Base-by-base conservation (phyloP, 768 basidiomycete genomes). In the Agaricus sinodeliciosus region DNA sequence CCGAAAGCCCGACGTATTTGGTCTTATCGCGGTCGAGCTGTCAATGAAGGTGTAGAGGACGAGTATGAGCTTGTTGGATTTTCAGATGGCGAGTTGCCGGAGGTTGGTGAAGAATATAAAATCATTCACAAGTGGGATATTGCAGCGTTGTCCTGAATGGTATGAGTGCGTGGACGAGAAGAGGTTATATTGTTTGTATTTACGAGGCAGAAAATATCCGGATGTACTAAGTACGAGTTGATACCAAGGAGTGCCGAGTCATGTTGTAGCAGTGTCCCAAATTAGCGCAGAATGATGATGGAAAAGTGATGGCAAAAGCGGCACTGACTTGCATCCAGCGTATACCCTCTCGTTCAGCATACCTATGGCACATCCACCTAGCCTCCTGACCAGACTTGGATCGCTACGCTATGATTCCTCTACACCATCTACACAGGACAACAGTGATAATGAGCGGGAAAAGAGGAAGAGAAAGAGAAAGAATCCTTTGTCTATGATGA, bases 21-120 rank as follows among this genome's bases (percentile, higher is more conserved):
- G 51, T 53, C 51, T 5, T 25, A 41, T 39, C 44, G 44, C 15
- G 51, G 44, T 5, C 43, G 26, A 13, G 44, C 37, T 25, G 36
- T 53, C n/a, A 43, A 51, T 39, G 43, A 40, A 37, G 51, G 44
- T 25, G 37, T 28, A 7, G 37, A 45, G 19, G 51, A 46, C 4
- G 44, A 45, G 37, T 53, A 53, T 39, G 51, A 53, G 9, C 37
- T 53, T 12, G 19, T 28, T 40, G 51, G 43, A 16, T 53, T 45
- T 11, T 45, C 51, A 19, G 51, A 45, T 3, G 51, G 51, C 36
- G 44, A 39, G 19, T 36, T 53, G 39, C 26, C n/a, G 2, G 27
- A 40, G 9, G 28, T 46, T 15, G 18, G 25, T 4, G 44, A 53
- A 16, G 51, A 18, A 6, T 46, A 46, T 40, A 45, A 18, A 27